Evolutionary conservation across 164 flowering plant genomes (phyloP), one percentile per base, ranked within the genome.

Genomic region (Piper longum): DNA sequence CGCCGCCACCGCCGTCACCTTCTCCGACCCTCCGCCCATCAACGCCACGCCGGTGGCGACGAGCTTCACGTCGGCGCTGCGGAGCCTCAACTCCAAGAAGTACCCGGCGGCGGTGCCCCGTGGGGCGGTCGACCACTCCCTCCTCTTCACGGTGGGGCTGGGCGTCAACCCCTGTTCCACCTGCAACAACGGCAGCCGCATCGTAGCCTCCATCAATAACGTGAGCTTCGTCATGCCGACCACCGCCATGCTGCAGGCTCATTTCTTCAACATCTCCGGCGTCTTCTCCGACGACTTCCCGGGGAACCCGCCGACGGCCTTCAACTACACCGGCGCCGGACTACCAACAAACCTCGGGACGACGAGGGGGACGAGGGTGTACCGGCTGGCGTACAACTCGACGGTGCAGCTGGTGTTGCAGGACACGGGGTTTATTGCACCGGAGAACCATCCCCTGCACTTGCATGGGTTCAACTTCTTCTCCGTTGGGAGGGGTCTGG

Each of bases 391-490:
- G 12, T 88, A 82, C 69, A 83, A 83, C 60, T 63, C 78, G 0
- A 81, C 83, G 1, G 92, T 86, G 14, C 76, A 89, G 57, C 57
- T 89, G 6, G 87, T 89, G 11, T 51, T 86, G 54, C 96, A 89
- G 59, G 96, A 86, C 54, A 85, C 90, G 0, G 86, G 87, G 4
- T 66, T 83, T 2, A 79, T 89, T 40, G 73, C 89, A 1, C 76
- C 85, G 0, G 96, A 89, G 66, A 89, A 79, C 65, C 96, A 89
- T 63, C 96, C 96, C 0, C 7, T 85, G 42, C 96, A 89, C 76
- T 73, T 89, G 1, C 96, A 89, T n/a, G 96, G 96, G 4, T 89
- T 80, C 74, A 89, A 89, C 60, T 89, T 86, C 79, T 89, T 81
- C 42, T 76, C 60, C 0, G 87, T 85, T 12, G 96, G 96, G 0